These are phyloP conservation scores for Dimargaris xerosporica DNA, from an alignment of 192 early-diverging fungal species.

Conservation along the genomic window DNA sequence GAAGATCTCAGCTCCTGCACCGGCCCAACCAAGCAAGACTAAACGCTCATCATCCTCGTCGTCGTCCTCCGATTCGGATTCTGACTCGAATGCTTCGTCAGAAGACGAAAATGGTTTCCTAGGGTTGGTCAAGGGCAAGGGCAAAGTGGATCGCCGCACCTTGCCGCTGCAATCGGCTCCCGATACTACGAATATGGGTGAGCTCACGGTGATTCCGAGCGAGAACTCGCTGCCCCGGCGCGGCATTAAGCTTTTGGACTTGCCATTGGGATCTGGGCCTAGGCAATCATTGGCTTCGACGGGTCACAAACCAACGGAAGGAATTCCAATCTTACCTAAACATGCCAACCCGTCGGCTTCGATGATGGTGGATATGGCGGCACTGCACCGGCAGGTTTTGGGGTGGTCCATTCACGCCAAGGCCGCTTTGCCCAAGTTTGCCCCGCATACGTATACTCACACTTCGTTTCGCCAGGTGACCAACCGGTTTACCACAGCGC, in stretches of 20 bases:
- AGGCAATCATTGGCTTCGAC: neutral
- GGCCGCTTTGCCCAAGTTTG: slow-evolving; percentile 44
- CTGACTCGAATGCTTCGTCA: neutral
- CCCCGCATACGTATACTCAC: slow-evolving; percentile 22
- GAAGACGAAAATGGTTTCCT: neutral
- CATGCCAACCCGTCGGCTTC: slow-evolving; percentile 28
- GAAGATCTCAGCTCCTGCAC: neutral
- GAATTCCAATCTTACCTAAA: slow-evolving; percentile 9
- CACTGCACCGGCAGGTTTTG: slow-evolving; percentile 40
- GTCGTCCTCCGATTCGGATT: neutral
- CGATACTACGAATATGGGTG: neutral
- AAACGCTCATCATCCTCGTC: neutral
- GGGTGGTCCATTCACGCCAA: slow-evolving; percentile 37
- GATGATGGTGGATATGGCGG: slow-evolving; percentile 33
- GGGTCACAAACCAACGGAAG: slow-evolving; percentile 4
- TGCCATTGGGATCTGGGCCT: neutral
- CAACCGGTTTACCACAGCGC: slow-evolving; percentile 34
- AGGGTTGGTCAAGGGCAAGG: neutral
- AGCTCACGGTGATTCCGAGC: neutral
- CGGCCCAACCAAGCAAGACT: neutral
- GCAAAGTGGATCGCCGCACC: neutral
- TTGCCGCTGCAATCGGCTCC: neutral
- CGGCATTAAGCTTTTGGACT: neutral
- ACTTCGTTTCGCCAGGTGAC: slow-evolving; percentile 31
- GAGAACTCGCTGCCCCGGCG: neutral